Evolutionary conservation across 495 filamentous ascomycete species (phyloP), one percentile per base, ranked within the genome.

Genomic region (Aspergillus bertholletiae): DNA sequence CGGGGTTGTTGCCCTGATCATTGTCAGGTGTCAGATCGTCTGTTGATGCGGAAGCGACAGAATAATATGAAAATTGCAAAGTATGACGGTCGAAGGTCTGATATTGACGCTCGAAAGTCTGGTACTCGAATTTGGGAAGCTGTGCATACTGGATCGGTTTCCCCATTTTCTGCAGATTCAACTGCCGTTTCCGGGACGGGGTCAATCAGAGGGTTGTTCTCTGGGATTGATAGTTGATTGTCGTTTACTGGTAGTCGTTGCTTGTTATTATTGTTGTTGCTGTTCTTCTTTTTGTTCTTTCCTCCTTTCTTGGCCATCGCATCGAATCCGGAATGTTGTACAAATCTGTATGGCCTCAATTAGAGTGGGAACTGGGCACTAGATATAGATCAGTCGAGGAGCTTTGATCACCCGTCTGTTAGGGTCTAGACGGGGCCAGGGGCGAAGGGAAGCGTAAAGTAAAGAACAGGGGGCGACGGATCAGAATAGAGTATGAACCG

Each of bases 61-160:
- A 62, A 64, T 74, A 68, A 55, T 62, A 66, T 50, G 68, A 63
- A 49, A 64, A 72, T 55, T 62, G 57, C 27, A 65, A 44, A 56
- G 67, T 73, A 55, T 61, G 57, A 58, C 47, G 66, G 55, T 79
- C 68, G 57, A 66, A 74, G 37, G 69, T 68, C 60, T 75, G 71
- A 57, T 75, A 76, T 41, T 64, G 64, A 70, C 62, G 50, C 30
- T 68, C 60, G 59, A 72, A 63, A 39, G 53, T 62, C 52, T 74
- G 69, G 62, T 77, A 77, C 41, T 68, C 27, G 64, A 64, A 77
- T 41, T 53, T 52, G 55, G 74, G 69, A 63, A 75, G 49, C 37
- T 66, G 23, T 63, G 74, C 75, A 70, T 79, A 79, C 72, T 73
- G 59, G 65, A 61, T 64, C 41, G 67, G 55, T 30, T 41, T n/a